A percentile compares a stretch with the other conserved stretches of the same genome.
phyloP scores from a whole-genome alignment of 768 basidiomycete species.

The Rhizopogon vinicolor region DNA sequence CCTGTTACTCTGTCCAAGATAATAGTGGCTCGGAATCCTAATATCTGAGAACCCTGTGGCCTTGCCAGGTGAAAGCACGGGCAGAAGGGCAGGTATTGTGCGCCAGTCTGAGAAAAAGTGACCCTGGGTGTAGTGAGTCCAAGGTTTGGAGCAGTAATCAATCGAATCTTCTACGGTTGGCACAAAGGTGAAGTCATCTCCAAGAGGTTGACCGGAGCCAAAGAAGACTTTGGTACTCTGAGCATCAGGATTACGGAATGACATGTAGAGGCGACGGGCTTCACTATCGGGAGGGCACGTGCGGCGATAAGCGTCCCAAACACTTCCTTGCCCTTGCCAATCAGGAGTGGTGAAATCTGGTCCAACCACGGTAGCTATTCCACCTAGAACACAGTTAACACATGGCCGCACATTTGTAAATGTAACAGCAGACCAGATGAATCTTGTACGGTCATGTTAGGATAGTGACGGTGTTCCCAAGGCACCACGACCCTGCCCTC shows the following conservation, averaged over 20 bases:
- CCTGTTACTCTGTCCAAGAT: conserved; percentile 73
- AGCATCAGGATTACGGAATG: conserved; percentile 50
- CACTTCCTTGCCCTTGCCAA: conserved; percentile 78
- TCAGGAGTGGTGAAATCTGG: conserved; percentile 66
- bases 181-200: conserved; percentile 63
- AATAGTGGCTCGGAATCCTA: conserved; percentile 94
- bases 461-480: conserved; percentile 78
- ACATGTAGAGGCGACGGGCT: conserved; percentile 80
- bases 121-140: conserved; percentile 84
- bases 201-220: conserved; percentile 22
- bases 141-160: conserved; percentile 79
- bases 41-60: conserved; percentile 85
- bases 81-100: conserved; percentile 82
- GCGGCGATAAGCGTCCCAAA: conserved; percentile 95
- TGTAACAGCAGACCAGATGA: conserved; percentile 22
- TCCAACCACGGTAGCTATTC: conserved; percentile 53
- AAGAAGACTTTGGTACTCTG: conserved; percentile 23
- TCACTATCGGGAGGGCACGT: conserved; percentile 77
- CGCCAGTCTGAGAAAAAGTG: conserved; percentile 99
- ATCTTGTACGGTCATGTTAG: conserved; percentile 57
- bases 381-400: conserved; percentile 29
- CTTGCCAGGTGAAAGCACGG: conserved; percentile 91
- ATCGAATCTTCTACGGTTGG: conserved; percentile 54
- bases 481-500: conserved; percentile 92
- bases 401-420: background rate